Evolutionary conservation across 1,284 basidiomycete species (phyloP).

Genomic region (Prillingera fragicola): DNA sequence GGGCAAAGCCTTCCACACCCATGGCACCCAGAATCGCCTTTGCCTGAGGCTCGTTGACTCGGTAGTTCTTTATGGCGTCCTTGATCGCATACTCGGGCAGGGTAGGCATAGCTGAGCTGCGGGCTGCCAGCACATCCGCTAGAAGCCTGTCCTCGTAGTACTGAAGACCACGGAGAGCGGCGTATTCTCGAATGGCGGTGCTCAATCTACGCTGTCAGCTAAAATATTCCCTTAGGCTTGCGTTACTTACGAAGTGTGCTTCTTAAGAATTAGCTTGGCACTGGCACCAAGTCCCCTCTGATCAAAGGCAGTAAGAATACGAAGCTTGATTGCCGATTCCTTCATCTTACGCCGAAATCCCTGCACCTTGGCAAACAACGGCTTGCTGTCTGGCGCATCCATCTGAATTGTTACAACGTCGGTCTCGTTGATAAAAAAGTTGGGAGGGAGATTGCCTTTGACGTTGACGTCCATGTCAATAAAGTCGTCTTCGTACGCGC

Average conservation of each 20-base stretch:
- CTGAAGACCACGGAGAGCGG: slow-evolving; percentile 72
- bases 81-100: slow-evolving; percentile 58
- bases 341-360: slow-evolving; percentile 56
- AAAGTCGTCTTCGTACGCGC: slow-evolving; percentile 45
- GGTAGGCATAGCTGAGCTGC: slow-evolving; percentile 53
- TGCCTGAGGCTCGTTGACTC: slow-evolving; percentile 92
- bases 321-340: slow-evolving; percentile 51
- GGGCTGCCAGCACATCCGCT: slow-evolving; percentile 63
- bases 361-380: slow-evolving; percentile 68
- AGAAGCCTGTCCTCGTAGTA: slow-evolving; percentile 66
- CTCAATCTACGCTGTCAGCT: slow-evolving; percentile 58
- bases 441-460: slow-evolving; percentile 56
- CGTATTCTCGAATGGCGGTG: slow-evolving; percentile 88
- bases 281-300: slow-evolving; percentile 44
- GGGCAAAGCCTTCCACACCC: slow-evolving; percentile 68
- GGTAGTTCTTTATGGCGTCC: slow-evolving; percentile 64
- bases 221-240: background rate
- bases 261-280: slow-evolving; percentile 68
- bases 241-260: slow-evolving; percentile 69
- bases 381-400: slow-evolving; percentile 50
- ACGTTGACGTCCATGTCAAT: slow-evolving; percentile 41
- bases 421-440: slow-evolving; percentile 70
- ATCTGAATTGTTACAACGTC: slow-evolving; percentile 75
- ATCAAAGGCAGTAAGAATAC: slow-evolving; percentile 49
- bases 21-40: slow-evolving; percentile 77